These are phyloP conservation scores for Fusarium sp. DNA, from an alignment of 2,329 filamentous ascomycete species.

Conservation along the genomic window DNA sequence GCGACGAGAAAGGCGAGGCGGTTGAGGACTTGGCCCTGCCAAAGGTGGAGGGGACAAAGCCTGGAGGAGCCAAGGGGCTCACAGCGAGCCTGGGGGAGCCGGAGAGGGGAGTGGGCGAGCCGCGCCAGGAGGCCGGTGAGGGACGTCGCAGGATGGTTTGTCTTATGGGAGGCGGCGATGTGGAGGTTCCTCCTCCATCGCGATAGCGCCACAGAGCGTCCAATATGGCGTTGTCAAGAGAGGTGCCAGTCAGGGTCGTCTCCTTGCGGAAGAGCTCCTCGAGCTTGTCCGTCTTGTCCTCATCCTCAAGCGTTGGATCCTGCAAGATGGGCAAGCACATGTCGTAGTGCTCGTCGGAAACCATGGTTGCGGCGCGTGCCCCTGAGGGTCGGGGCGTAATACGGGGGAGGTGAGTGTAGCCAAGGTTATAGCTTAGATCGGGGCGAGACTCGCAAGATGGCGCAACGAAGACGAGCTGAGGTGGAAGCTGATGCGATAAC, in stretches of 20 bases:
- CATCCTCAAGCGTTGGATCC: constrained; percentile 86
- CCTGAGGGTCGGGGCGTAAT: constrained; percentile 18
- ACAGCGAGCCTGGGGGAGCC: constrained; percentile 87
- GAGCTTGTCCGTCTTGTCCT: constrained; percentile 94
- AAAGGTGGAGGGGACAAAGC: constrained; percentile 85
- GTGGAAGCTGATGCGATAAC: constrained; percentile 31
- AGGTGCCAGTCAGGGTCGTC: constrained; percentile 80
- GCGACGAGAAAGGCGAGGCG: constrained; percentile 93
- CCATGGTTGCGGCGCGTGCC: constrained; percentile 72
- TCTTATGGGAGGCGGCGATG: constrained; percentile 87
- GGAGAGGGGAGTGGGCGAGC: constrained; percentile 83
- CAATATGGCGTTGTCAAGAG: constrained; percentile 90
- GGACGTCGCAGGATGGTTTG: constrained; percentile 91
- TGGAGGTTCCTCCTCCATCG: constrained; percentile 73
- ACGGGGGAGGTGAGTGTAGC: constrained; percentile 23
- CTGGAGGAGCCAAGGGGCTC: constrained; percentile 87
- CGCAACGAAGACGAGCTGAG: constrained; percentile 19
- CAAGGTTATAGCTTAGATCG: constrained; percentile 30
- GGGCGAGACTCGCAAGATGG: constrained; percentile 28
- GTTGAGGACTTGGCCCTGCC: constrained; percentile 81
- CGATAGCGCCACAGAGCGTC: constrained; percentile 92
- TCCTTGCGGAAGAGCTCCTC: constrained; percentile 88
- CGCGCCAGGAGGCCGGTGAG: constrained; percentile 94
- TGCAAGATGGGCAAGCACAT: constrained; percentile 91
- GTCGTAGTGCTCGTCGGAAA: constrained; percentile 93